Evolutionary conservation across 768 basidiomycete genomes (phyloP), one percentile per base, ranked within the genome.

Genomic region (Amanita exitialis): DNA sequence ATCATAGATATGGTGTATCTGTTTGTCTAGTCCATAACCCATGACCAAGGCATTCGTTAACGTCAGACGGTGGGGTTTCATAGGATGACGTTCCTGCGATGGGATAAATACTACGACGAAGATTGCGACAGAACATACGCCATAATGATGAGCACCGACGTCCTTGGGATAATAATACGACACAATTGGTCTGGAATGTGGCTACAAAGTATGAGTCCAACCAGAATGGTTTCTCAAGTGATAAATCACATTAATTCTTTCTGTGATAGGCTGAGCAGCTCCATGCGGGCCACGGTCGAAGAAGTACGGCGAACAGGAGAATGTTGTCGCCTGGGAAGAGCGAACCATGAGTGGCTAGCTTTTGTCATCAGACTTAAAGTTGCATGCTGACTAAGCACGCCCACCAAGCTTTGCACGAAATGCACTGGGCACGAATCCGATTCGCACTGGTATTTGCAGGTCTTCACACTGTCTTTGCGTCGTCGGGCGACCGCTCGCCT

Each of bases 11-110:
- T 88, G 72, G 58, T 96, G 90, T 61, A 99, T 95, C 58, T 90
- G 85, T 58, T 95, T 90, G 71, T 98, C 92, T 13, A 99, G 72
- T 13, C 92, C 95, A 61, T 98, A 99, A 0, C 94, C 95, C 67
- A 95, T 79, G 10, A 98, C 94, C 43, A 99, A 78, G 1, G 93
- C 84, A 58, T 97, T 99, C 15, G 96, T 98, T 49, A 99, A 67
- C 2, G 95, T 93, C n/a, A 99, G 69, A 21, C 95, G 78, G 59
- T 96, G 92, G 3, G 95, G 95, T 65, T 97, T 96, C 95, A 99
- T 99, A 2, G 95, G 95, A 69, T 99, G 95, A 44, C 86, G 80
- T 78, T 96, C 92, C 95, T 98, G 58, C 38, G 20, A 32, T 6
- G 13, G 37, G 3, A 36, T 41, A 28, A 32, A 37, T 37, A n/a